A percentile compares a stretch with the other conserved stretches of the same genome.
Evolutionary conservation across 495 filamentous ascomycete genomes (phyloP).

Genomic region (Penicillium parvum): DNA sequence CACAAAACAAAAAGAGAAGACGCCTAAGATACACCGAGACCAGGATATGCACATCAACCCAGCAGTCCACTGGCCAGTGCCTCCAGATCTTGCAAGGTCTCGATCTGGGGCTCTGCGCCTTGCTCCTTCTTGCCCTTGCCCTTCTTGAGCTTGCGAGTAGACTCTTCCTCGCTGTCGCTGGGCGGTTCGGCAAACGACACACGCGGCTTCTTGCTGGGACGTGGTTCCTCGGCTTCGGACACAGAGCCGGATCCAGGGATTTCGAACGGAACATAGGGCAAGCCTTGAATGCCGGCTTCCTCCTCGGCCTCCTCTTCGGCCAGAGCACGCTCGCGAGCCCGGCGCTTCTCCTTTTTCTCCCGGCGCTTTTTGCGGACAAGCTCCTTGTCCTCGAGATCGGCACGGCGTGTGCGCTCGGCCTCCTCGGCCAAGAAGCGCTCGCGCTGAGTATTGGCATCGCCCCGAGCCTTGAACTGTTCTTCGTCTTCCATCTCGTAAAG

Average conservation of each 20-base stretch:
- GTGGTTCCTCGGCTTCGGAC: conserved; percentile 29
- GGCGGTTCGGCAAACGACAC: conserved; percentile 30
- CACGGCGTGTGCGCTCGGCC: conserved; percentile 62
- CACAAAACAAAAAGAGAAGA: conserved; percentile 7
- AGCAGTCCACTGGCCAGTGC: conserved; percentile 79
- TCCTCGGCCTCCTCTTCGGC: conserved; percentile 44
- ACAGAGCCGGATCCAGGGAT: conserved; percentile 25
- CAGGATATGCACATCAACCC: conserved; percentile 32
- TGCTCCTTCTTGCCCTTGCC: conserved; percentile 26
- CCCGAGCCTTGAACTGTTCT: conserved; percentile 66
- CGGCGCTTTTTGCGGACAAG: conserved; percentile 71
- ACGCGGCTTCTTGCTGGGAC: conserved; percentile 45
- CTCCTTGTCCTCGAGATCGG: conserved; percentile 79
- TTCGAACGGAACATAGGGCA: conserved; percentile 34
- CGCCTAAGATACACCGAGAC: conserved; percentile 7
- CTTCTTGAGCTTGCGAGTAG: conserved; percentile 43
- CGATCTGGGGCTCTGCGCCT: conserved; percentile 55
- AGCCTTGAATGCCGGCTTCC: conserved; percentile 40
- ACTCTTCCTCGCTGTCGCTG: conserved; percentile 40
- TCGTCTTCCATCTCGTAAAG: conserved; percentile 86
- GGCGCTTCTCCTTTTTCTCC: conserved; percentile 84
- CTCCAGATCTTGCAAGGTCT: conserved; percentile 88
- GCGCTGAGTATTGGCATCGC: conserved; percentile 69
- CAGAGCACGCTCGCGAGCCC: conserved; percentile 60
- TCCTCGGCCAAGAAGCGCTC: conserved; percentile 72